Evolutionary conservation across 768 basidiomycete genomes (phyloP), one percentile per base, ranked within the genome.

Genomic region (Cytidiella melzeri): DNA sequence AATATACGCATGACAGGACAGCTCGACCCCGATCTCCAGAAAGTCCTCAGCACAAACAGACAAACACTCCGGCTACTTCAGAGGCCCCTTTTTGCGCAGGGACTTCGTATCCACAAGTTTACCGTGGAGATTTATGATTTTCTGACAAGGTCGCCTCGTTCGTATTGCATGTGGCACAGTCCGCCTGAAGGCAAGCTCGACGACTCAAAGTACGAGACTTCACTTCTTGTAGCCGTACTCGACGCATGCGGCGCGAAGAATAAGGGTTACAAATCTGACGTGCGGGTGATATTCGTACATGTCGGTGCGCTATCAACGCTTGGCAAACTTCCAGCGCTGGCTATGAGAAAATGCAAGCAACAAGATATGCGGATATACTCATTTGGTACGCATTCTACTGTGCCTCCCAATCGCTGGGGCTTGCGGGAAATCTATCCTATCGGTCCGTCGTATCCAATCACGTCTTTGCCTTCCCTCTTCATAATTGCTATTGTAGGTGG

Each of bases 361-460:
- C 65, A 70, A 24, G 73, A 77, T 36, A 58, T 77, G 5, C 79
- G 75, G 27, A 87, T 88, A 55, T 79, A 80, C 59, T 76, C 76
- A 0, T 91, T 83, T 66, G 87, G 87, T 0, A 77, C 81, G 10
- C 78, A 85, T 62, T 63, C 75, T 24, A 70, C 61, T 15, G 65
- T 84, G 12, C 63, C 71, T n/a, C 72, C 70, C 15, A 61, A 69
- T 5, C 64, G 70, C 26, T 86, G 83, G 84, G 76, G 75, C n/a
- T 56, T 87, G 6, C 71, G 73, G 26, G 82, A 83, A 53, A 75
- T 90, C 10, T 88, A 78, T 58, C 83, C 83, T 34, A 62, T 77
- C 49, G 87, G 87, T 87, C 58, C 43, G 75, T 63, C 24, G 13
- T 49, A 27, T 28, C 30, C 20, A 21, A 42, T 12, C 36, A 34